Conservation (phyloP, 164 flowering plant species). For the Vitis amurensis region DNA sequence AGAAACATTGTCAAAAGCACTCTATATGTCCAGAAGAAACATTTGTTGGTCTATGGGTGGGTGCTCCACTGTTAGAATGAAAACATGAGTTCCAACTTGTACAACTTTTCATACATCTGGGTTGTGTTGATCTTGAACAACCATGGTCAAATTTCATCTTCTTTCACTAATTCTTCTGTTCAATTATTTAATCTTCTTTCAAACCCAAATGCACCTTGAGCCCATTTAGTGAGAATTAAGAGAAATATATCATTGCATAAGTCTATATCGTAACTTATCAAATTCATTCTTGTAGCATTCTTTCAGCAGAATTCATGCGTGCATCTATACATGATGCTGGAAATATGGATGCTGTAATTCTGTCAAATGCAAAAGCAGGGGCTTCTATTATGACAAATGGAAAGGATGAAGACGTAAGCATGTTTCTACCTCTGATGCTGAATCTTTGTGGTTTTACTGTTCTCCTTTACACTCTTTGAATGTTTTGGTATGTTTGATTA, state of each 20-base stretch:
- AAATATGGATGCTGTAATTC: conserved; percentile 48
- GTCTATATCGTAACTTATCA: conserved; percentile 41
- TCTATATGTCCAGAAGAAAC: too few relatives aligned
- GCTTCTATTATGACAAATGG: conserved; percentile 45
- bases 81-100: too few relatives aligned
- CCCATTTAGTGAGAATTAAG: neutral
- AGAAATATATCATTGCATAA: conserved; percentile 3
- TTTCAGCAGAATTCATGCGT: conserved; percentile 96
- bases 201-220: too few relatives aligned
- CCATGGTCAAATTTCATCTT: too few relatives aligned
- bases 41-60: too few relatives aligned
- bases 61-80: too few relatives aligned
- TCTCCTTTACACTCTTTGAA: neutral
- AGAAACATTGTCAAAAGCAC: too few relatives aligned
- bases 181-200: too few relatives aligned
- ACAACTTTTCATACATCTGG: too few relatives aligned
- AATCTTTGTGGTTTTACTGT: neutral
- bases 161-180: too few relatives aligned
- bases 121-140: too few relatives aligned
- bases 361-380: conserved; percentile 56
- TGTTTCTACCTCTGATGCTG: neutral
- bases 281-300: conserved; percentile 90
- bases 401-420: conserved; percentile 67
- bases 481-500: neutral
- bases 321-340: conserved; percentile 71